phyloP scores from a whole-genome alignment of 2,329 filamentous ascomycete species.

The Microdochium paspali region DNA sequence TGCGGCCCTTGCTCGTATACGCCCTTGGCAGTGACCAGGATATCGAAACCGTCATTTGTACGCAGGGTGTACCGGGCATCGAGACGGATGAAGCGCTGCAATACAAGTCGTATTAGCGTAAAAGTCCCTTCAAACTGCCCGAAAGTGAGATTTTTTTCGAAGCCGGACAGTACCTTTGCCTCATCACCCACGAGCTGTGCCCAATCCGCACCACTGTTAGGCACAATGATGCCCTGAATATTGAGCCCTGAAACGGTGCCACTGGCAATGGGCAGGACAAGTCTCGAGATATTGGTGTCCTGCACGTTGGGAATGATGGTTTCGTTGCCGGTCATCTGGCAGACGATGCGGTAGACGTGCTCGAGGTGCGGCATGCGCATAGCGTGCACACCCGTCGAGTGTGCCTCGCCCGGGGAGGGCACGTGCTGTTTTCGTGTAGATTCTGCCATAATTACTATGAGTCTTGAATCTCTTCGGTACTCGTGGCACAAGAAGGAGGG shows the following conservation, averaged over 20 bases:
- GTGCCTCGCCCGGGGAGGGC: conserved; percentile 5
- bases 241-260: conserved; percentile 9
- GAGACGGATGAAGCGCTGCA: conserved; percentile 5
- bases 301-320: conserved; percentile 8
- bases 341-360: conserved; percentile 12
- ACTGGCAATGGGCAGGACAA: conserved; percentile 10
- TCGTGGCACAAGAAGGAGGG: no score
- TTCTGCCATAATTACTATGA: no score
- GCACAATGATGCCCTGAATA: conserved; percentile 9
- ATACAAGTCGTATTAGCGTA: no score
- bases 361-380: conserved; percentile 12
- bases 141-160: background rate
- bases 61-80: conserved; percentile 11
- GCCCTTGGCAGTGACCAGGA: conserved; percentile 10
- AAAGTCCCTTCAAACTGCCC: no score
- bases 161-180: conserved; percentile 2
- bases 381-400: conserved; percentile 3
- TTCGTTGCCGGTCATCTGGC: conserved; percentile 7
- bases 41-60: conserved; percentile 9
- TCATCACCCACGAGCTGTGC: conserved; percentile 6
- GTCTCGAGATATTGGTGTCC: conserved; percentile 5
- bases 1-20: background rate
- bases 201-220: conserved; percentile 13
- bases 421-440: conserved; percentile 1
- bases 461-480: background rate